These are phyloP conservation scores for Hevea brasiliensis DNA, from an alignment of 345 rosid genomes.

Conservation along the genomic window DNA sequence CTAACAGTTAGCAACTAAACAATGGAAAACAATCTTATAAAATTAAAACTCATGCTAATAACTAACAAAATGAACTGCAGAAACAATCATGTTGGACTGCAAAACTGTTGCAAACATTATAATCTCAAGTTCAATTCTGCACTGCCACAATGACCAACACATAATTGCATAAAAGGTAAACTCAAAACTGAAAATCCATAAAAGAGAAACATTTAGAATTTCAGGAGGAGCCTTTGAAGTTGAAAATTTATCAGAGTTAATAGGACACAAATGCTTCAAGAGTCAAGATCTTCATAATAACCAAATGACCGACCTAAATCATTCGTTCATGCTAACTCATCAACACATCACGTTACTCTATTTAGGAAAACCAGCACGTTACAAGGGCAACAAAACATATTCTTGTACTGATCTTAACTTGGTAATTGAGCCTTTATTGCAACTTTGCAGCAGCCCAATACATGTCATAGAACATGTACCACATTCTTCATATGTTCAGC, in stretches of 20 bases:
- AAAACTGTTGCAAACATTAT: too few relatives aligned
- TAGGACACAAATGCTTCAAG: not conserved
- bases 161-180: not conserved
- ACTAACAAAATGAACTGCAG: too few relatives aligned
- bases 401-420: slow-evolving; percentile 4
- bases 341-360: not conserved
- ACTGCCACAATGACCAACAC: not conserved
- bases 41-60: too few relatives aligned
- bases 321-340: not conserved
- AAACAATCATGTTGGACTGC: too few relatives aligned
- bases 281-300: not conserved
- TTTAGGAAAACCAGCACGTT: not conserved
- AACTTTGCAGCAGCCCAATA: slow-evolving; percentile 14
- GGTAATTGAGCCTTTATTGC: not conserved
- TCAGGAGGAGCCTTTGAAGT: not conserved
- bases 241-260: not conserved
- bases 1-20: too few relatives aligned
- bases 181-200: slow-evolving; percentile 1
- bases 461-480: slow-evolving; percentile 23
- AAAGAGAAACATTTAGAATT: not conserved
- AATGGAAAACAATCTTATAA: too few relatives aligned
- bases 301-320: not conserved
- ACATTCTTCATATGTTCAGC: slow-evolving; percentile 31
- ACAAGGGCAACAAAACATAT: not conserved
- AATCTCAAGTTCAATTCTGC: slow-evolving; percentile 13